These are phyloP conservation scores for Colletotrichum gigasporum DNA, from an alignment of 2,329 filamentous ascomycete genomes.

Conservation along the genomic window DNA sequence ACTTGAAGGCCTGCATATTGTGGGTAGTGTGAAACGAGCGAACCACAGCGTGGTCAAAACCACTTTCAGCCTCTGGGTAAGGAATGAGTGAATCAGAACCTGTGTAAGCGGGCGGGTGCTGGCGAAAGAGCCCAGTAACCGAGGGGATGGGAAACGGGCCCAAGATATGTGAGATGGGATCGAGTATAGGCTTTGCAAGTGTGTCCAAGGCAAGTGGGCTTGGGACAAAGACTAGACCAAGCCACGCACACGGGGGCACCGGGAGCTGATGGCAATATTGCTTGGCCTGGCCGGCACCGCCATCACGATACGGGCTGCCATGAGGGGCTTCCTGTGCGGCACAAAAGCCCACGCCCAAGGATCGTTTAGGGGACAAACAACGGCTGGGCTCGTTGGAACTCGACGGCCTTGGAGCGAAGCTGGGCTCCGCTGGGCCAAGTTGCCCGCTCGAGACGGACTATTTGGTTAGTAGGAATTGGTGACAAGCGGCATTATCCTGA, in stretches of 20 bases:
- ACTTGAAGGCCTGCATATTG: constrained; percentile 33
- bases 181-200: neutral
- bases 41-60: constrained; percentile 21
- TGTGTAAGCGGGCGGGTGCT: constrained; percentile 9
- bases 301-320: constrained; percentile 6
- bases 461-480: constrained; percentile 18
- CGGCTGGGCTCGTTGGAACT: constrained; percentile 1
- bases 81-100: constrained; percentile 1
- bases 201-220: neutral
- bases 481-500: constrained; percentile 25
- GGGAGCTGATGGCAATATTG: constrained; percentile 23
- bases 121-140: neutral
- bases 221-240: constrained; percentile 20
- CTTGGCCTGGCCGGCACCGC: constrained; percentile 8
- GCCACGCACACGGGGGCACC: constrained; percentile 23
- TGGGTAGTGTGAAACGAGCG: constrained; percentile 11
- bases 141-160: constrained; percentile 7
- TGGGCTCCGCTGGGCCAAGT: constrained; percentile 15
- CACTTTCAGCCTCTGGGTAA: constrained; percentile 16
- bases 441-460: constrained; percentile 16
- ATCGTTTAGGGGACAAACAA: constrained; percentile 7
- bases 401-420: constrained; percentile 3
- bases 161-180: constrained; percentile 25
- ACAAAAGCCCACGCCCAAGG: constrained; percentile 1
- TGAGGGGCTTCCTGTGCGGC: constrained; percentile 12